Conservation (phyloP, 306 rosid species). For the Gynostemma pentaphyllum region DNA sequence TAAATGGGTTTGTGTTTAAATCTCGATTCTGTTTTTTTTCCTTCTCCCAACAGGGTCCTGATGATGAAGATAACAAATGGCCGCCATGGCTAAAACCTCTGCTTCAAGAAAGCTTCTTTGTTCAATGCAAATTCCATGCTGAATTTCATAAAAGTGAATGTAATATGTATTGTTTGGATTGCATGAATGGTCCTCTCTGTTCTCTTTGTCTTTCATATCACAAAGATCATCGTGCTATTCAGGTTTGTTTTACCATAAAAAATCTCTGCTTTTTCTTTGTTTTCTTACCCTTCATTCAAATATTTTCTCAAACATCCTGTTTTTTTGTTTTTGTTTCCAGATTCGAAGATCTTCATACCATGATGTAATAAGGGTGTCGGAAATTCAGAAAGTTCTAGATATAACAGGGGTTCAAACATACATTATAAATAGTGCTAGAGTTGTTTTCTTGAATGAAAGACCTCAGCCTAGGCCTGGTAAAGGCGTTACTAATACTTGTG, state of each 20-base stretch:
- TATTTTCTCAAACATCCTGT: background rate
- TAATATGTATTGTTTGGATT: conserved; percentile 95
- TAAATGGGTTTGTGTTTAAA: conserved; percentile 14
- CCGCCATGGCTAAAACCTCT: conserved; percentile 99
- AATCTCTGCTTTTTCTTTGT: background rate
- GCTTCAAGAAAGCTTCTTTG: conserved; percentile 71
- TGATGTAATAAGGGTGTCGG: conserved; percentile 82
- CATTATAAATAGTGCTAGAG: conserved; percentile 95
- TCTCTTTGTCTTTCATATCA: conserved; percentile 77
- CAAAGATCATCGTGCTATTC: conserved; percentile 83
- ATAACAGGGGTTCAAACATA: conserved; percentile 90
- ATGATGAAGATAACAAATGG: conserved; percentile 80
- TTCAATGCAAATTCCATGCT: conserved; percentile 80
- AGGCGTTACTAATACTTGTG: conserved; percentile 95
- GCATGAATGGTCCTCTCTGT: conserved; percentile 86
- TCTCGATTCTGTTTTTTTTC: background rate
- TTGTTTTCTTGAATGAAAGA: conserved; percentile 86
- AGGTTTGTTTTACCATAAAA: conserved; percentile 34
- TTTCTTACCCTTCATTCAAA: background rate
- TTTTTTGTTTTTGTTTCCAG: conserved; percentile 26
- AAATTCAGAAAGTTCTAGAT: conserved; percentile 93
- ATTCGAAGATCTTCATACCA: conserved; percentile 95
- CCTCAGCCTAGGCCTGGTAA: conserved; percentile 99
- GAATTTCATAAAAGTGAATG: conserved; percentile 97
- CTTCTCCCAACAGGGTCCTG: no score